Evolutionary conservation across 2,329 filamentous ascomycete genomes (phyloP).

Genomic region (Colletotrichum graminicola): DNA sequence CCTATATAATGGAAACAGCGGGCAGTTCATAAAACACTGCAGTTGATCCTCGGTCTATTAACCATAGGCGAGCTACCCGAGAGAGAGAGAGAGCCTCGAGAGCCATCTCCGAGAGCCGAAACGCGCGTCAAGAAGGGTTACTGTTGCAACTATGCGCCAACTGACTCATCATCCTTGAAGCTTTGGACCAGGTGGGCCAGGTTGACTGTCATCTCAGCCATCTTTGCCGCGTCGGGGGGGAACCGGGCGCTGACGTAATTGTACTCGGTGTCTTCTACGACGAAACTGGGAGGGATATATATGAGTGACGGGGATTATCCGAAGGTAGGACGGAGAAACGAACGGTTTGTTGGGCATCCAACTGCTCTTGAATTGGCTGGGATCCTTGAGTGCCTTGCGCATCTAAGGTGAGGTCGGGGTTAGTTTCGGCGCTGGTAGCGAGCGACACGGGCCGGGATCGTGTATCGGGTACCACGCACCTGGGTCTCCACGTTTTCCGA

Average conservation of each 20-base stretch:
- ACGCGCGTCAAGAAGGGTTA: background rate
- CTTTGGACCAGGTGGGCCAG: slow-evolving; percentile 47
- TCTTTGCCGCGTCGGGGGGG: slow-evolving; percentile 57
- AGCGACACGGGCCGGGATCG: background rate
- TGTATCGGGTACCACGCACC: slow-evolving; percentile 50
- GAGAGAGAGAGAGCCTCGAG: too few species aligned
- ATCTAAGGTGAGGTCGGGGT: slow-evolving; percentile 49
- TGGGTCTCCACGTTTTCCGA: slow-evolving; percentile 62
- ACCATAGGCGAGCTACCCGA: too few species aligned
- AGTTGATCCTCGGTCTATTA: background rate
- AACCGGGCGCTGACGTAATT: slow-evolving; percentile 64
- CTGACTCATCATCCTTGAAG: slow-evolving; percentile 20
- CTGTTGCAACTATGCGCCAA: background rate
- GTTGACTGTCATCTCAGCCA: slow-evolving; percentile 57
- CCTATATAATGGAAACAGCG: background rate
- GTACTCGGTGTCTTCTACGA: slow-evolving; percentile 61
- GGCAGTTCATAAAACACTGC: background rate
- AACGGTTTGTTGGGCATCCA: slow-evolving; percentile 45
- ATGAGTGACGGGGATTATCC: background rate
- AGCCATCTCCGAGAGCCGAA: too few species aligned
- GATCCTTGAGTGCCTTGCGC: slow-evolving; percentile 56
- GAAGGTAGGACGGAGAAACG: background rate
- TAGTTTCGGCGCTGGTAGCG: background rate
- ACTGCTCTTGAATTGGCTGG: slow-evolving; percentile 60
- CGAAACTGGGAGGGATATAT: slow-evolving; percentile 52